Conservation (phyloP, 768 basidiomycete species). For the Gymnopilus junonius region DNA sequence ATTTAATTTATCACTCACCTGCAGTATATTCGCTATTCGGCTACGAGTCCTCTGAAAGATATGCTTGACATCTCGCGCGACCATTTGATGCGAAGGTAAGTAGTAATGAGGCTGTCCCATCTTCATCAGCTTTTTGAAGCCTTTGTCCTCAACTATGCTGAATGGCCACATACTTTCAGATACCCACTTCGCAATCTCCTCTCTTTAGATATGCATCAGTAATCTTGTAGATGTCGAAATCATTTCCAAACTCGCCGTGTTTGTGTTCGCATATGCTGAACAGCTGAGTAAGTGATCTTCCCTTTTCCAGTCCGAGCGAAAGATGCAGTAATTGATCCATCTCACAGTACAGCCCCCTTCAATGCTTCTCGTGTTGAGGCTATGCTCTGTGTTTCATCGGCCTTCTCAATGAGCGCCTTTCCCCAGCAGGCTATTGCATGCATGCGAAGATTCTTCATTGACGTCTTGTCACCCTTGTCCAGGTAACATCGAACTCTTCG, state of each 20-base stretch:
- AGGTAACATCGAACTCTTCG: constrained; percentile 7
- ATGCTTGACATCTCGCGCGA: not conserved
- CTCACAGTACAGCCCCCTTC: not conserved
- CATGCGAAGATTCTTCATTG: constrained; percentile 27
- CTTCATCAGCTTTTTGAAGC: constrained; percentile 8
- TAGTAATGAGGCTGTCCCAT: not conserved
- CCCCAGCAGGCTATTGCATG: constrained; percentile 35
- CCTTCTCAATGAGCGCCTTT: constrained; percentile 20
- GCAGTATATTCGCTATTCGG: not conserved
- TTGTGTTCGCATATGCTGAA: constrained; percentile 28
- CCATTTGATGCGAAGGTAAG: not conserved
- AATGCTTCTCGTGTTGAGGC: not conserved
- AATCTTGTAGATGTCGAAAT: not conserved
- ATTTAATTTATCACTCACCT: not conserved
- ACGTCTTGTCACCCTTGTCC: constrained; percentile 13
- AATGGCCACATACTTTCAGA: constrained; percentile 6
- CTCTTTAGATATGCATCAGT: not conserved
- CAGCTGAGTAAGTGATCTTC: constrained; percentile 34
- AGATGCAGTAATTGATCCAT: constrained; percentile 27
- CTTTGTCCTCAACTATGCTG: not conserved
- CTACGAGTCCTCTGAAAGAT: not conserved
- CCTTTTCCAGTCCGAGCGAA: constrained; percentile 33
- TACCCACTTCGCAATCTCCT: constrained; percentile 7
- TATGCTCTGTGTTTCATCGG: not conserved
- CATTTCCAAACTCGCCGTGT: constrained; percentile 29